Base-by-base conservation (phyloP, 768 basidiomycete species). In the Phlebiopsis flavidoalba region DNA sequence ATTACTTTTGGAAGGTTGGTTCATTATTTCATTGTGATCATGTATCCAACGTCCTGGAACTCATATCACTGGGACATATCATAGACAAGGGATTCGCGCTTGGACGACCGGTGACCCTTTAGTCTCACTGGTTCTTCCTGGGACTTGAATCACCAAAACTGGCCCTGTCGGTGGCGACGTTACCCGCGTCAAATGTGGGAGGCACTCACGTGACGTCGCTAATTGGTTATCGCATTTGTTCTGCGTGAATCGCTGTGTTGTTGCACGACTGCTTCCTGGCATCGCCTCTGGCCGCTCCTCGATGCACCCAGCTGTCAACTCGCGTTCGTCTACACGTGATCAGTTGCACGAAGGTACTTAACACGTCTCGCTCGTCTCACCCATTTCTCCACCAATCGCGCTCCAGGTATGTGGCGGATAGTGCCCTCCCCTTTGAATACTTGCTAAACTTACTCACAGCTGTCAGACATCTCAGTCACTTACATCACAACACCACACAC, bases 331-430 rank as follows among this genome's bases (percentile, higher is more conserved):
- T 12, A 3, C 40, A 43, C 40, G 40, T 43, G 40, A 12, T 17
- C 17, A 12, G 40, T 2, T 10, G 17, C 8, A 12, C 3, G 11
- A 8, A 31, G 8, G 40, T 43, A 43, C 17, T 12, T 43, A 43
- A 43, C 11, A 8, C 12, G 12, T 43, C 40, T 3, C 40, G 40
- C n/a, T n/a, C 40, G 12, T 12, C 4, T 17, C 12, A 2, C 17
- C 10, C 12, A 8, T 17, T 17, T 8, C 40, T 43, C 40, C 40
- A 31, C 3, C 52, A 12, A 35, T 33, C 31, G 43, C 40, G 1
- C 54, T 22, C 37, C 54, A 55, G 36, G 54, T 55, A 55, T 55
- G 54, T 55, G 43, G 54, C 54, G 36, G 7, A 43, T 43, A 43
- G 40, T 43, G 17, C 8, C 2, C 40, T 36, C 8, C 14, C 5